Conservation (phyloP, 148 eudicot genomes). For the Silene uniflora region DNA sequence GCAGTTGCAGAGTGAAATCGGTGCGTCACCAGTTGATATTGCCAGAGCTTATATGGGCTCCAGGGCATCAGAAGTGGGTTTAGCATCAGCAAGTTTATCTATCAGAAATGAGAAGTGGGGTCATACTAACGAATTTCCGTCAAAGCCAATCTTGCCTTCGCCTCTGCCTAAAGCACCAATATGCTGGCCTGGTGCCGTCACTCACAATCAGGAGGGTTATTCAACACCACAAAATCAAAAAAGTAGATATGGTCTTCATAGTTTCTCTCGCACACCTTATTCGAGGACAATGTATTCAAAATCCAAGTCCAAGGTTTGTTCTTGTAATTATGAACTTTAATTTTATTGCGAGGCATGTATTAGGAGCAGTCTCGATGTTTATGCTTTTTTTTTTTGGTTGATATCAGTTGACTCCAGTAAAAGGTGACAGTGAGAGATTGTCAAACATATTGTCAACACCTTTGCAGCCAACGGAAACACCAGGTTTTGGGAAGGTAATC, state of each 20-base stretch:
- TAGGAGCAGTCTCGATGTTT: conserved; percentile 10
- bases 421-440: conserved; percentile 39
- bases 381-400: conserved; percentile 15
- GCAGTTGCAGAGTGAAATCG: conserved; percentile 57
- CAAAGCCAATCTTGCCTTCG: conserved; percentile 40
- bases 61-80: conserved; percentile 47
- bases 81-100: conserved; percentile 28
- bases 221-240: conserved; percentile 57
- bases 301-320: conserved; percentile 60
- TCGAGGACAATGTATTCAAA: conserved; percentile 60
- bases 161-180: conserved; percentile 55
- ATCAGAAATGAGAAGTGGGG: conserved; percentile 33
- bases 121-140: conserved; percentile 32
- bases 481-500: conserved; percentile 55
- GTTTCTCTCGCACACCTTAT: conserved; percentile 71
- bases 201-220: conserved; percentile 53
- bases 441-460: conserved; percentile 39
- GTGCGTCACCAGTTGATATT: conserved; percentile 80
- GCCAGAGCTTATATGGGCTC: conserved; percentile 93
- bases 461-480: conserved; percentile 43
- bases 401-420: conserved; percentile 44
- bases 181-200: conserved; percentile 86
- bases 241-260: conserved; percentile 48
- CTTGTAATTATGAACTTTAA: not conserved
- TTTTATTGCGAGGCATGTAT: not conserved